Base-by-base conservation (phyloP, 2,329 filamentous ascomycete species). In the Ophiostoma angusticollis region DNA sequence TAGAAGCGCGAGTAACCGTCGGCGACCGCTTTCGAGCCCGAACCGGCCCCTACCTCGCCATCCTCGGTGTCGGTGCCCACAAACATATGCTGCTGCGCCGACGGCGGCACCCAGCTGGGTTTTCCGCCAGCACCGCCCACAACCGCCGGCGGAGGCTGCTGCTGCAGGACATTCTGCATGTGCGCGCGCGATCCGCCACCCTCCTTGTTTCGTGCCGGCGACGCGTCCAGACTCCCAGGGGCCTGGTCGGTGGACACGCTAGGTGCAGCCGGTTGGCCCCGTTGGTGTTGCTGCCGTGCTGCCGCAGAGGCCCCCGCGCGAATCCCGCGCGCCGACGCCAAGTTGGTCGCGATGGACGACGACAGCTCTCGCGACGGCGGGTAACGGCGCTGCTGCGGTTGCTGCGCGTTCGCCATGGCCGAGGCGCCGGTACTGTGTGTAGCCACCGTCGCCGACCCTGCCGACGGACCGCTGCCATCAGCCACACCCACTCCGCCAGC, bases 1-100 rank as follows among this genome's bases (percentile, higher is more conserved):
- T 96, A 98, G 61, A 96, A 98, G 39, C 78, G 76, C 6, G 84
- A 75, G 54, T 95, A 98, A 6, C 84, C 80, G 41, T 89, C 86
- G 23, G 93, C 84, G 49, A 59, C 63, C 13, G 37, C 16, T 3
- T 52, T 16, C 3, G 32, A 9, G n/a, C 13, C 32, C 13, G n/a
- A 16, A 8, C 22, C 14, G 2, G 51, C 33, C 31, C 57, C 49
- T 8, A 53, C 40, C 17, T 48, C 41, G 43, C 50, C 45, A 47
- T 35, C 44, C 39, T 46, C 50, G 50, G 42, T 44, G 41, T 44
- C 45, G 53, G 50, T 42, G n/a, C 42, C 47, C 31, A 52, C 45
- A 29, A 50, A 50, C 39, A 52, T 19, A 9, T 47, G 41, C 32
- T 50, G 64, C 30, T 49, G 46, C 18, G 50, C 48, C 35, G 51